Percentiles rank a stretch among this genome's conserved stretches.
Conservation (phyloP, 164 flowering plant species). For the Magnolia officinalis region DNA sequence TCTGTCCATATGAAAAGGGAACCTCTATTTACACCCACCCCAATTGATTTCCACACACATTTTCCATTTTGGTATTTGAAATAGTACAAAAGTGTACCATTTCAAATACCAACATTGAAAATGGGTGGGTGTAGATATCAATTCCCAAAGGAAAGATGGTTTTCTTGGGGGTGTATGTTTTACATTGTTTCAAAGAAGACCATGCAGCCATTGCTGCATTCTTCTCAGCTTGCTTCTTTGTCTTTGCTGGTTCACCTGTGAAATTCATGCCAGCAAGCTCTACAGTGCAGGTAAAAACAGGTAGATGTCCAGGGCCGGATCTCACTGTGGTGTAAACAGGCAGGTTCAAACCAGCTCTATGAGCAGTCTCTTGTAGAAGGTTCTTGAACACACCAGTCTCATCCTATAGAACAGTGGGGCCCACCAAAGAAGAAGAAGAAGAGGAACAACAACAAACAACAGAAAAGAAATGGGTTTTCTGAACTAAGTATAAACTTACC, state of each 20-base stretch:
- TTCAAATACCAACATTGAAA: background rate
- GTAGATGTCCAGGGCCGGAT: slow-evolving; percentile 70
- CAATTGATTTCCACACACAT: too few relatives aligned
- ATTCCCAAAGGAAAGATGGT: background rate
- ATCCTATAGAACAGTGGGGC: slow-evolving; percentile 31
- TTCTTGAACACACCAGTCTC: slow-evolving; percentile 78
- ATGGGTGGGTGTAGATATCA: background rate
- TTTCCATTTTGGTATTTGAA: background rate
- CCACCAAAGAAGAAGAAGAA: background rate
- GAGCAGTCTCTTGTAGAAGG: slow-evolving; percentile 51
- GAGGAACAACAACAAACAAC: background rate
- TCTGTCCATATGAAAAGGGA: background rate
- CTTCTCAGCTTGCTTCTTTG: slow-evolving; percentile 88
- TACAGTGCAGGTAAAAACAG: slow-evolving; percentile 63
- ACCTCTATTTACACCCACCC: background rate
- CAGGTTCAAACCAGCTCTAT: slow-evolving; percentile 58
- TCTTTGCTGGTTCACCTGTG: slow-evolving; percentile 72
- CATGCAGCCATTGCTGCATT: slow-evolving; percentile 90
- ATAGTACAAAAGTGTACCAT: background rate
- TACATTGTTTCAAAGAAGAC: slow-evolving; percentile 64
- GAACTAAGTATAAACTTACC: background rate
- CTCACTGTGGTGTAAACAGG: slow-evolving; percentile 69
- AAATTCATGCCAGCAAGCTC: slow-evolving; percentile 64
- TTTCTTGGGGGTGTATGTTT: background rate
- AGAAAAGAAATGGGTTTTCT: slow-evolving; percentile 2